Evolutionary conservation across 2,329 filamentous ascomycete genomes (phyloP), one percentile per base, ranked within the genome.

Genomic region (Tolypocladium inflatum): DNA sequence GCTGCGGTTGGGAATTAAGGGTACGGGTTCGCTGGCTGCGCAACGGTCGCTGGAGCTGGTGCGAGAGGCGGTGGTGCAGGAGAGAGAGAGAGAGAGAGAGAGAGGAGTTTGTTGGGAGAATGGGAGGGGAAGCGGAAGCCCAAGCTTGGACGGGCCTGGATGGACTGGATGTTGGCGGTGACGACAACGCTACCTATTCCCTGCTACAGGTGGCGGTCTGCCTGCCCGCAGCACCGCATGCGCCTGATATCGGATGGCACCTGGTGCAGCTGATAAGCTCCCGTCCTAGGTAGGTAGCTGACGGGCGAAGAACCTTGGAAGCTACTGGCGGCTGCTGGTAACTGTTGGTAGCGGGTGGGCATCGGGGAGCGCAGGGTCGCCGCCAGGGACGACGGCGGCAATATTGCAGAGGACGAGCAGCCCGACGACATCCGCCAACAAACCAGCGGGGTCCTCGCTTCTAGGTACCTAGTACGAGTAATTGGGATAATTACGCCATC

Each of bases 1-100:
- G 68, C 75, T 67, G 63, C 59, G 59, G 65, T 59, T 65, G 64
- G 39, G 23, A 41, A 57, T 35, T 13, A 43, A 8, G 2, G 11
- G n/a, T 52, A n/a, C 19, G 48, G 48, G 2, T 26, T 55, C 39
- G 23, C 53, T 21, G 39, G 53, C 53, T 55, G 41, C 54, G 54
- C 54, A 55, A 48, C 54, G 30, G 41, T 45, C 39, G 39, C 26
- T 33, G n/a, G 26, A 42, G 54, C 23, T 35, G 26, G 54, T 17
- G 41, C 41, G 41, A 45, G 39, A 55, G 11, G 30, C 41, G 54
- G 26, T 21, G n/a, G 39, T 35, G 39, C 39, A 33, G 26, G 26
- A 30, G n/a, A n/a, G n/a, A n/a, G 26, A n/a, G 41, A n/a, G 53
- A 33, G 26, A 15, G 11, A 15, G 39, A 17, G 26, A 8, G 26